Evolutionary conservation across 306 rosid genomes (phyloP), one percentile per base, ranked within the genome.

Genomic region (Rosa persica): DNA sequence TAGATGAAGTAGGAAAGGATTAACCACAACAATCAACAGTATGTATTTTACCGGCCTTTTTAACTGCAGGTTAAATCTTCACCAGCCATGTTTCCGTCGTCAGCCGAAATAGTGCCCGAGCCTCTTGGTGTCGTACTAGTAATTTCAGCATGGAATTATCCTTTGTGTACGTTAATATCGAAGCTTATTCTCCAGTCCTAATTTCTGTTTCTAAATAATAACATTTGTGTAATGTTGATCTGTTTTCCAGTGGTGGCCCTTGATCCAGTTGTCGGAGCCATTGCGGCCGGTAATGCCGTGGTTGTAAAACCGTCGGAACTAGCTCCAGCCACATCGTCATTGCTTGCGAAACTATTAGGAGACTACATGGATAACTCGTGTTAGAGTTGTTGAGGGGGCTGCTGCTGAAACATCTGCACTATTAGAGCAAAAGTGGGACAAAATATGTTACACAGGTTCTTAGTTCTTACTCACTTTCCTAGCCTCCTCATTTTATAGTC

Each of bases 71-170:
- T 80, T 75, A 90, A 88, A 88, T 89, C 92, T 70, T 87, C 98
- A 64, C 8, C 92, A 6, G 38, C 86, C 30, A 81, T 89, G 44
- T 95, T 92, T 83, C 98, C 98, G 75, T 90, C 98, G 39, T 89
- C 98, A 43, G 98, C 98, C 72, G 92, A 91, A 85, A 91, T 95
- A 78, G 97, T 95, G 67, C 83, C 97, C 43, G 98, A 95, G 82
- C 98, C 98, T 38, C 76, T 95, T 48, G 98, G 98, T 49, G 96
- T 91, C 78, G 92, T 89, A 36, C 75, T 95, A 65, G 71, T 91
- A 79, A 95, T 95, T 78, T 91, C 98, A 34, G 89, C 98, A 20
- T 95, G 98, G 98, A 95, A 95, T 88, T 95, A 95, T 85, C 98
- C 98, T 66, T 91, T 95, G 74, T 80, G 98, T 95, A 95, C 34